Evolutionary conservation across 805 yeast genomes (phyloP).

Genomic region (Tetrapisispora nanseiensis): DNA sequence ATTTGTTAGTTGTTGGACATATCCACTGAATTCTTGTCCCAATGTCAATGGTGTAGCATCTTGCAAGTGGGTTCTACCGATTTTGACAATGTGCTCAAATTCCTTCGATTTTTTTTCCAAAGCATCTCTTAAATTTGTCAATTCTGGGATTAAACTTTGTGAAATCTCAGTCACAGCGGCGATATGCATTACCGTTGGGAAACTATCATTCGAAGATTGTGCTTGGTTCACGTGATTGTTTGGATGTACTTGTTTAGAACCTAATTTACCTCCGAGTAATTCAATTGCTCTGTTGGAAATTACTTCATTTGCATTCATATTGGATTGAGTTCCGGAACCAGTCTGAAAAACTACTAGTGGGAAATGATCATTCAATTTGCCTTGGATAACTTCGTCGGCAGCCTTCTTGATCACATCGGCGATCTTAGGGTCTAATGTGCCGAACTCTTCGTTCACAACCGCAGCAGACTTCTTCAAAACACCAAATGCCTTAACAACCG

Average conservation of each 20-base stretch:
- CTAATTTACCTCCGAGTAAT: slow-evolving; percentile 81
- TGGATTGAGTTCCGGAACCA: slow-evolving; percentile 97
- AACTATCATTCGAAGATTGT: slow-evolving; percentile 97
- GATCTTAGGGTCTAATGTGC: slow-evolving; percentile 73
- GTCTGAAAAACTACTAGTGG: slow-evolving; percentile 98
- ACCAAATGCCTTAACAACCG: slow-evolving; percentile 87
- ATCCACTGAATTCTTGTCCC: slow-evolving; percentile 97
- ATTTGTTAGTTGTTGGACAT: slow-evolving; percentile 84
- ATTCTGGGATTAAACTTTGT: slow-evolving; percentile 66
- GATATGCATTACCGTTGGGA: slow-evolving; percentile 99
- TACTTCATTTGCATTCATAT: slow-evolving; percentile 98
- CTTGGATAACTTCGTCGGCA: slow-evolving; percentile 89
- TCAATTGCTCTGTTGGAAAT: slow-evolving; percentile 98
- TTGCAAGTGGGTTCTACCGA: slow-evolving; percentile 97
- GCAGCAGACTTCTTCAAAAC: slow-evolving; percentile 91
- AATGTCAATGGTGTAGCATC: slow-evolving; percentile 97
- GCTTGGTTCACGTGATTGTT: slow-evolving; percentile 98
- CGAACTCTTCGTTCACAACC: slow-evolving; percentile 72
- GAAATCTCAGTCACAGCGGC: slow-evolving; percentile 92
- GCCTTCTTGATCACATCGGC: slow-evolving; percentile 84
- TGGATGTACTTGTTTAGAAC: slow-evolving; percentile 92
- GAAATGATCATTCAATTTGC: slow-evolving; percentile 87
- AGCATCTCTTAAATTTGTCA: slow-evolving; percentile 68
- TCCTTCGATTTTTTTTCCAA: slow-evolving; percentile 69
- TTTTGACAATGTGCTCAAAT: slow-evolving; percentile 84